phyloP scores from a whole-genome alignment of 371 early-diverging fungal genomes.

The Mortierella sp. region DNA sequence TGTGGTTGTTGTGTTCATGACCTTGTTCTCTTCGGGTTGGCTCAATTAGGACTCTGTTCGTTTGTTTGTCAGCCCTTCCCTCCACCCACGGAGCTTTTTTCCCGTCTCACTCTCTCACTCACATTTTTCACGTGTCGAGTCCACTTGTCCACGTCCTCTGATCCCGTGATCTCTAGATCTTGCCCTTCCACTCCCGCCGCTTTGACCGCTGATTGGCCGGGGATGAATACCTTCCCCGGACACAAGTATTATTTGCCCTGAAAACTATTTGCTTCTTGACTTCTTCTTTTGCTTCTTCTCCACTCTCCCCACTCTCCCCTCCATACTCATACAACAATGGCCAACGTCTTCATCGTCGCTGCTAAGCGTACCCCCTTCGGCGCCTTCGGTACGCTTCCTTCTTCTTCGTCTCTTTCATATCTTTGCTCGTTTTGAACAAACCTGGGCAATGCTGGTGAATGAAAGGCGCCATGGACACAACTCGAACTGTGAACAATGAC shows the following conservation, averaged over 20 bases:
- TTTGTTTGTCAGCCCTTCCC: too few relatives aligned
- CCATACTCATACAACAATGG: slow-evolving; percentile 32
- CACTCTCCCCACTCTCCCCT: slow-evolving; percentile 16
- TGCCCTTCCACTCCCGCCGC: not conserved
- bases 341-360: slow-evolving; percentile 72
- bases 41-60: slow-evolving; percentile 1
- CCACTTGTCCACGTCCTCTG: not conserved
- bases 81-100: not conserved
- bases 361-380: slow-evolving; percentile 79
- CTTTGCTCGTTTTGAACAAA: not conserved
- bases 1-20: slow-evolving; percentile 8
- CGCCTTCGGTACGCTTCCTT: slow-evolving; percentile 64
- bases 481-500: slow-evolving; percentile 14
- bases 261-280: slow-evolving; percentile 9
- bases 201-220: not conserved
- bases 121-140: not conserved
- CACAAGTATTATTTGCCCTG: not conserved
- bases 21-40: not conserved
- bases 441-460: not conserved
- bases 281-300: not conserved
- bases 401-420: not conserved
- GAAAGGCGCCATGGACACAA: not conserved
- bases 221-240: not conserved
- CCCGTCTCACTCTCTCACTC: not conserved
- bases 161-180: not conserved